Evolutionary conservation across 805 yeast genomes (phyloP).

Genomic region (Candida morakotiae): DNA sequence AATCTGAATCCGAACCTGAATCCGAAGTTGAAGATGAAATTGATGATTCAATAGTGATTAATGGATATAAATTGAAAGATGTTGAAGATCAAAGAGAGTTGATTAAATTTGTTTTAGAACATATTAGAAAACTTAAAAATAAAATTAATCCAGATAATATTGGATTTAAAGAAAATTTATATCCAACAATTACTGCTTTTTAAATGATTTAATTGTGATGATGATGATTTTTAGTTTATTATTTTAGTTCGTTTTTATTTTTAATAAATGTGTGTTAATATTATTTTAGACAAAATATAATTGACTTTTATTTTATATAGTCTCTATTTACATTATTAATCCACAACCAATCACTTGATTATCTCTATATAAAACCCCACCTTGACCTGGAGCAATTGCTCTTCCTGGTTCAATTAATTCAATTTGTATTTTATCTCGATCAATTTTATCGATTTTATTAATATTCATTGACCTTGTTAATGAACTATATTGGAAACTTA

Average conservation of each 20-base stretch:
- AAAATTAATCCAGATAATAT: slow-evolving; percentile 2
- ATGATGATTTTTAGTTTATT: not conserved
- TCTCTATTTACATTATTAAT: slow-evolving; percentile 14
- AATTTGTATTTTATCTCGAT: slow-evolving; percentile 18
- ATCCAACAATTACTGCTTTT: slow-evolving; percentile 40
- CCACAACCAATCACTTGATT: slow-evolving; percentile 64
- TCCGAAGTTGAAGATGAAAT: slow-evolving; percentile 9
- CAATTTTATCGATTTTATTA: slow-evolving; percentile 11
- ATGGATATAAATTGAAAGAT: slow-evolving; percentile 18
- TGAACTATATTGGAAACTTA: slow-evolving; percentile 63
- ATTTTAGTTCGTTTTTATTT: not conserved
- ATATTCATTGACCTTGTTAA: slow-evolving; percentile 56
- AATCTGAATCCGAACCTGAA: slow-evolving; percentile 6
- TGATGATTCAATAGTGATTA: slow-evolving; percentile 5
- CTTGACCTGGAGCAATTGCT: slow-evolving; percentile 91
- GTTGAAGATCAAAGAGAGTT: slow-evolving; percentile 34
- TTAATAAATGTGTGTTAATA: not conserved
- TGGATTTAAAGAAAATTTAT: slow-evolving; percentile 19
- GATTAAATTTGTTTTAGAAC: slow-evolving; percentile 29
- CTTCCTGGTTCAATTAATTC: slow-evolving; percentile 44
- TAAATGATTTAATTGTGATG: slow-evolving; percentile 10
- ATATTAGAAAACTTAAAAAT: slow-evolving; percentile 16
- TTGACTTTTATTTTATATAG: no score
- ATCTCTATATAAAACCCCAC: slow-evolving; percentile 65
- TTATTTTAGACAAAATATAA: not conserved